phyloP scores from a whole-genome alignment of 1,139 yeast species.

The Barnettozyma hawaiiensis region DNA sequence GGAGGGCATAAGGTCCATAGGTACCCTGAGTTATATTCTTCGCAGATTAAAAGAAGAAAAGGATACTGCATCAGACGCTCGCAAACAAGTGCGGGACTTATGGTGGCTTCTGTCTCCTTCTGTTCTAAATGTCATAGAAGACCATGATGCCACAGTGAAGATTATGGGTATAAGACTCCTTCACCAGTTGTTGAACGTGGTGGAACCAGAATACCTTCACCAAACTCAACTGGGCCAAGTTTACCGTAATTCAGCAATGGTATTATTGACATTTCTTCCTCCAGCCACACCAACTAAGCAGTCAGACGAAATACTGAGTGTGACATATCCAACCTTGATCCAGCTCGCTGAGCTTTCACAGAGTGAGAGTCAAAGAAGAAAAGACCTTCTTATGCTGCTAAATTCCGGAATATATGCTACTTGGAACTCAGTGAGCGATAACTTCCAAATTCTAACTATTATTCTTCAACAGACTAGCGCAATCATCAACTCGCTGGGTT shows the following conservation, averaged over 20 bases:
- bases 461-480: constrained; percentile 11
- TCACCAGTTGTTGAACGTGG: constrained; percentile 23
- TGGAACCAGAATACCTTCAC: constrained; percentile 26
- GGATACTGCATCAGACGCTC: not conserved
- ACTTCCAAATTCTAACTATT: constrained; percentile 11
- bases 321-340: constrained; percentile 22
- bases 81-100: constrained; percentile 23
- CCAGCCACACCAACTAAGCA: constrained; percentile 34
- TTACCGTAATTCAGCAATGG: constrained; percentile 37
- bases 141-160: constrained; percentile 41
- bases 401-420: constrained; percentile 19
- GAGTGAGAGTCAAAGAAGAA: not conserved
- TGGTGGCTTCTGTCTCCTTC: constrained; percentile 49
- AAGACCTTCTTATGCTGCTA: constrained; percentile 14
- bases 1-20: not conserved
- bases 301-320: constrained; percentile 18
- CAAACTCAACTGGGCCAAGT: constrained; percentile 40
- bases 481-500: constrained; percentile 11
- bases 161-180: constrained; percentile 39
- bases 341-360: constrained; percentile 13
- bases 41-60: not conserved
- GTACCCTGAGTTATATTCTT: not conserved
- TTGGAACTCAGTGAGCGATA: constrained; percentile 18
- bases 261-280: constrained; percentile 42
- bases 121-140: constrained; percentile 45